phyloP scores from a whole-genome alignment of 1,284 basidiomycete genomes.

The Heliocybe sulcata region DNA sequence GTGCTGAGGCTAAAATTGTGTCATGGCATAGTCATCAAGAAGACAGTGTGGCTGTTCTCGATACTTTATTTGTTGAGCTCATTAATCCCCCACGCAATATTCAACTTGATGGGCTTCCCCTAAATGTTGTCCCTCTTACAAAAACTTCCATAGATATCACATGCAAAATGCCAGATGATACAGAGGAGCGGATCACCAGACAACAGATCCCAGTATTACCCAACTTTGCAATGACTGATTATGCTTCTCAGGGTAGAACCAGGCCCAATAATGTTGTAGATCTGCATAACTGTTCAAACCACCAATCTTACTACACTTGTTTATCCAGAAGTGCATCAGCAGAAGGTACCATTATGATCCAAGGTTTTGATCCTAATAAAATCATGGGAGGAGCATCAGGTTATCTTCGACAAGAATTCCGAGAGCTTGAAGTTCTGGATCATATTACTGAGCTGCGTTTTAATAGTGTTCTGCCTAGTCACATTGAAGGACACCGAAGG shows the following conservation, averaged over 20 bases:
- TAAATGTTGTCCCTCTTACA: slow-evolving; percentile 30
- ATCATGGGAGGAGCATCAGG: slow-evolving; percentile 14
- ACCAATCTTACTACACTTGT: slow-evolving; percentile 27
- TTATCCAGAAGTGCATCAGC: slow-evolving; percentile 24
- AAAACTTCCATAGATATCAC: slow-evolving; percentile 4
- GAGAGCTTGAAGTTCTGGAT: slow-evolving; percentile 25
- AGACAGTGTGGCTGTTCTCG: not conserved
- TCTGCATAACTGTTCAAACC: slow-evolving; percentile 18
- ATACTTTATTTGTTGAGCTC: slow-evolving; percentile 20
- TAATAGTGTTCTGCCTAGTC: slow-evolving; percentile 12
- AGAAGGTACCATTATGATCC: slow-evolving; percentile 25
- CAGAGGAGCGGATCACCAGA: slow-evolving; percentile 14
- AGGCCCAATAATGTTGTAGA: slow-evolving; percentile 24
- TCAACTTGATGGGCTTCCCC: slow-evolving; percentile 22
- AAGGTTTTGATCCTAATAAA: slow-evolving; percentile 16
- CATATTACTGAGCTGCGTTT: slow-evolving; percentile 20
- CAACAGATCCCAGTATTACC: slow-evolving; percentile 26
- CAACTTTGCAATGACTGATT: slow-evolving; percentile 37
- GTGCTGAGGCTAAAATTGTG: not conserved
- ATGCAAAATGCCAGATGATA: slow-evolving; percentile 11
- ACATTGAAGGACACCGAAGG: slow-evolving; percentile 11
- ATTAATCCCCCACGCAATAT: slow-evolving; percentile 20
- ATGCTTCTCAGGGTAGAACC: slow-evolving; percentile 30
- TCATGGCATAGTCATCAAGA: not conserved
- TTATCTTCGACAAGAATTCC: slow-evolving; percentile 20